phyloP scores from a whole-genome alignment of 2,329 filamentous ascomycete genomes.

The Ascochyta lentis region DNA sequence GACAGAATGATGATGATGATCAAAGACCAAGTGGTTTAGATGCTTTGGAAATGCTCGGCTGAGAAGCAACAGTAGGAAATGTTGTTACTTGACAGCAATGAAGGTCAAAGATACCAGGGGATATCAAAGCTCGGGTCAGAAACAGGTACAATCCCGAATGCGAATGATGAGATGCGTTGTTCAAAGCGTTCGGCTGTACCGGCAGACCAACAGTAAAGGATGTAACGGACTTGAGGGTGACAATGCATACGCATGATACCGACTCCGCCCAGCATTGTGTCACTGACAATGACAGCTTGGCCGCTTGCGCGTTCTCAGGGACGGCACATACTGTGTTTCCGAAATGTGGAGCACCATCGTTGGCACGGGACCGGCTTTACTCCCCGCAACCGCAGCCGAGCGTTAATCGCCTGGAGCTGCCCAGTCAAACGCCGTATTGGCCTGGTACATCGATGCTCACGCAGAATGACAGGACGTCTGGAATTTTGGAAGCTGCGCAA shows the following conservation, averaged over 20 bases:
- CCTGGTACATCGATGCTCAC: background rate
- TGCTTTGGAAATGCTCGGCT: background rate
- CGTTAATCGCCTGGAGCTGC: slow-evolving; percentile 11
- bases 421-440: slow-evolving; percentile 7
- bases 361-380: slow-evolving; percentile 4
- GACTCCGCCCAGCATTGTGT: slow-evolving; percentile 6
- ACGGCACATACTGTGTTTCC: slow-evolving; percentile 18
- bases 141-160: slow-evolving; percentile 1
- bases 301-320: slow-evolving; percentile 19
- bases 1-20: background rate
- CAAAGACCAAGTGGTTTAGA: background rate
- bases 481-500: background rate
- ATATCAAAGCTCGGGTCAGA: background rate
- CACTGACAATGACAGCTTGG: slow-evolving; percentile 17
- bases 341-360: slow-evolving; percentile 19
- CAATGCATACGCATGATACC: slow-evolving; percentile 7
- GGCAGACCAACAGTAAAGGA: slow-evolving; percentile 5
- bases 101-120: background rate
- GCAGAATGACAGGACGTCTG: background rate
- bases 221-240: slow-evolving; percentile 1
- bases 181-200: slow-evolving; percentile 1
- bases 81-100: background rate
- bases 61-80: background rate
- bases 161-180: slow-evolving; percentile 7
- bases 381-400: slow-evolving; percentile 17